Percentiles rank a stretch among this genome's conserved stretches.
Conservation (phyloP, 2,329 filamentous ascomycete species). For the Xylaria hypoxylon region DNA sequence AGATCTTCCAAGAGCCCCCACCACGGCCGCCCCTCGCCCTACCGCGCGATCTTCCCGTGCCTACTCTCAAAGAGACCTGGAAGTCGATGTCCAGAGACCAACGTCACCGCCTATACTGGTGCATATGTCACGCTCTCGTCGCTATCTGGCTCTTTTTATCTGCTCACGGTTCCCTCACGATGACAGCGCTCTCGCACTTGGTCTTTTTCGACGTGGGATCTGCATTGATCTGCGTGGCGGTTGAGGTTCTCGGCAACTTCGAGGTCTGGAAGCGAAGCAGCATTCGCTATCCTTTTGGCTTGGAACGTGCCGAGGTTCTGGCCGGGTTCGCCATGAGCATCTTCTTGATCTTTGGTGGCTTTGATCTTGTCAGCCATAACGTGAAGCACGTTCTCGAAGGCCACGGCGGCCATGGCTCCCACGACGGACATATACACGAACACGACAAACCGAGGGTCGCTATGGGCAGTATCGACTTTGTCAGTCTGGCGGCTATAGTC, state of each 20-base stretch:
- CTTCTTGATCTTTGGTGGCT: conserved; percentile 95
- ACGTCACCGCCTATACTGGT: conserved; percentile 86
- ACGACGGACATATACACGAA: conserved; percentile 74
- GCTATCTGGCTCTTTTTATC: conserved; percentile 86
- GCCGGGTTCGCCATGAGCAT: conserved; percentile 97
- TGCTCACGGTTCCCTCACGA: conserved; percentile 85
- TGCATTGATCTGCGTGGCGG: conserved; percentile 88
- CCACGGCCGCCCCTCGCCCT: conserved; percentile 86
- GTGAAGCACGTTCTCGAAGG: conserved; percentile 90
- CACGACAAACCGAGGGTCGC: conserved; percentile 62
- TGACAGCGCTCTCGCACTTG: conserved; percentile 91
- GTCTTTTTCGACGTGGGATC: conserved; percentile 97
- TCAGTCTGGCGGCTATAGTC: conserved; percentile 82
- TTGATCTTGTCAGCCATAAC: conserved; percentile 94
- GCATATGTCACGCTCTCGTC: conserved; percentile 85
- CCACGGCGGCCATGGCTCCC: conserved; percentile 66
- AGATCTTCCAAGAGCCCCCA: conserved; percentile 94
- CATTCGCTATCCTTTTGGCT: conserved; percentile 91
- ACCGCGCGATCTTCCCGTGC: conserved; percentile 90
- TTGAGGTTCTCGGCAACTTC: conserved; percentile 95
- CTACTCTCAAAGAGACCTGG: conserved; percentile 88
- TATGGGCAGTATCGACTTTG: conserved; percentile 82
- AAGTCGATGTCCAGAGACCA: conserved; percentile 91
- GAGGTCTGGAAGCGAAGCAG: conserved; percentile 96
- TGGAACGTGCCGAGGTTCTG: conserved; percentile 92